phyloP scores from a whole-genome alignment of 1,284 basidiomycete genomes.

The Melampsora abietis-canadensis region DNA sequence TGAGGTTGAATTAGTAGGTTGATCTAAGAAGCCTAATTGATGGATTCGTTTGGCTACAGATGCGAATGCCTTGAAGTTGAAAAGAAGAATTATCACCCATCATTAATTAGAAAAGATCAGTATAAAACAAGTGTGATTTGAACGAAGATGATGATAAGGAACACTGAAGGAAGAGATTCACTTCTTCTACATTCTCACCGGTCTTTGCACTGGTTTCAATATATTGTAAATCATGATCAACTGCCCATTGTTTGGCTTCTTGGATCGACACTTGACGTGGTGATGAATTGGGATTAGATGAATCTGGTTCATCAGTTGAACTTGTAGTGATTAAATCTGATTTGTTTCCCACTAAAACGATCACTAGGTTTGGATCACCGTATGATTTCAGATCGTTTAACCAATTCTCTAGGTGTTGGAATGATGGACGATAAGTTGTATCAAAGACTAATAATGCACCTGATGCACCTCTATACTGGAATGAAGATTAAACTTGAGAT shows the following conservation, averaged over 20 bases:
- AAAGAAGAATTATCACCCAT: no score
- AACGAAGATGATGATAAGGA: not conserved
- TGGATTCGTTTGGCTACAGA: constrained; percentile 26
- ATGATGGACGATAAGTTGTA: constrained; percentile 33
- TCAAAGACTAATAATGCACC: constrained; percentile 42
- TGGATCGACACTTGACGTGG: constrained; percentile 14
- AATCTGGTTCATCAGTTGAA: not conserved
- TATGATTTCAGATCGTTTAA: constrained; percentile 36
- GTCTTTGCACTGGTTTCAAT: constrained; percentile 41
- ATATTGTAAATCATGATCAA: constrained; percentile 36
- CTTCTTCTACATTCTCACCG: constrained; percentile 39
- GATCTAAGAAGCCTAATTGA: constrained; percentile 23
- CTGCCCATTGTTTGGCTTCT: constrained; percentile 27
- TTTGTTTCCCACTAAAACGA: constrained; percentile 38
- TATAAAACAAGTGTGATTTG: not conserved
- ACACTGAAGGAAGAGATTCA: not conserved
- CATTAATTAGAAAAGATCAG: not conserved
- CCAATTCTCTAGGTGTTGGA: constrained; percentile 28
- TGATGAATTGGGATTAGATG: not conserved
- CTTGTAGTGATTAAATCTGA: constrained; percentile 14
- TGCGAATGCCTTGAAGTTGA: constrained; percentile 17
- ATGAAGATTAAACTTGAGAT: not conserved
- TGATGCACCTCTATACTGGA: constrained; percentile 37
- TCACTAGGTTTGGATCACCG: constrained; percentile 19
- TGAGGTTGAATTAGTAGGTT: not conserved